A percentile compares a stretch with the other conserved stretches of the same genome.
phyloP scores from a whole-genome alignment of 2,329 filamentous ascomycete species.

The Colletotrichum sp. region DNA sequence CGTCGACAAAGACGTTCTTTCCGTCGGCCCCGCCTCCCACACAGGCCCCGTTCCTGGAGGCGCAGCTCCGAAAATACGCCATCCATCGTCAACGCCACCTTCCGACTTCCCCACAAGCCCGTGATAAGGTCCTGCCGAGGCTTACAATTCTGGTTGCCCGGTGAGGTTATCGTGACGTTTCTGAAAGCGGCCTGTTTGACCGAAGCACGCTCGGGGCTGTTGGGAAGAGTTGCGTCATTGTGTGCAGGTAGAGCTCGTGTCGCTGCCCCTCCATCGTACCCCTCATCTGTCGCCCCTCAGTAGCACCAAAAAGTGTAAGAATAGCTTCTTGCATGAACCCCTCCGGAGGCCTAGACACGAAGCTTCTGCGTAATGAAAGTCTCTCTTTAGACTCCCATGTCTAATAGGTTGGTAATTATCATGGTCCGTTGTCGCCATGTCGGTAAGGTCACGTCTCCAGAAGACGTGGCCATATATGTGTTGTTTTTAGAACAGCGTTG shows the following conservation, averaged over 20 bases:
- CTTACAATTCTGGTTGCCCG: background rate
- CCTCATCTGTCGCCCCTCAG: background rate
- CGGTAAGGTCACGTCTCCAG: background rate
- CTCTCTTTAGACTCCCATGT: background rate
- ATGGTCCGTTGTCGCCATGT: background rate
- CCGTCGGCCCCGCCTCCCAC: background rate
- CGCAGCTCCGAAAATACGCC: slow-evolving; percentile 9
- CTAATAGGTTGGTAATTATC: background rate
- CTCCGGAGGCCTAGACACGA: background rate
- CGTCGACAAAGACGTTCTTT: background rate
- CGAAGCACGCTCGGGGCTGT: background rate
- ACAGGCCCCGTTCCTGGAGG: background rate
- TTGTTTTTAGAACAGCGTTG: background rate
- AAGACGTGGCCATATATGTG: background rate
- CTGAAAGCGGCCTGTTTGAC: background rate
- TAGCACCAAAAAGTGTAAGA: background rate
- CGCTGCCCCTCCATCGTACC: background rate
- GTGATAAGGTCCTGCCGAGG: background rate
- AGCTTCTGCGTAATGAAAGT: background rate
- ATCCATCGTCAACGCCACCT: slow-evolving; percentile 6
- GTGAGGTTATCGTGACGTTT: background rate
- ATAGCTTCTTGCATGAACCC: background rate
- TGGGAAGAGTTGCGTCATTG: background rate
- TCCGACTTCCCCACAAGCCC: background rate
- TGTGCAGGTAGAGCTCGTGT: background rate